Evolutionary conservation across 2,329 filamentous ascomycete genomes (phyloP).

Genomic region (Pestalotiopsis fici): DNA sequence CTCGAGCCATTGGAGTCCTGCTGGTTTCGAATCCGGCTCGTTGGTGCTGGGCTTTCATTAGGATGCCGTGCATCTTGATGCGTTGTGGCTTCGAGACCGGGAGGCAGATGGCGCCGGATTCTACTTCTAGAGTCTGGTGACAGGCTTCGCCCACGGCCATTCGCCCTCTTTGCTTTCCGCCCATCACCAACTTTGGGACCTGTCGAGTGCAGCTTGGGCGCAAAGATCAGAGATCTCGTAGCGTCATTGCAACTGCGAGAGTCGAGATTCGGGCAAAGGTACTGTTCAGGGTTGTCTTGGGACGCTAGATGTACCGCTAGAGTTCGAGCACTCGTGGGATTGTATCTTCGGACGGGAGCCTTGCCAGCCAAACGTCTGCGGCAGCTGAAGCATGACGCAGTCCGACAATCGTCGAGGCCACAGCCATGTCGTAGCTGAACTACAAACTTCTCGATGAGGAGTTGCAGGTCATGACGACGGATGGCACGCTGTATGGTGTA

Average conservation of each 20-base stretch:
- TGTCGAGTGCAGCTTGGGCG: constrained; percentile 30
- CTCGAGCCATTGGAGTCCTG: neutral
- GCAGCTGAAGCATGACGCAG: constrained; percentile 79
- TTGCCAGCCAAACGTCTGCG: constrained; percentile 67
- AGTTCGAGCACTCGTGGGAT: constrained; percentile 77
- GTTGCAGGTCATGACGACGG: constrained; percentile 65
- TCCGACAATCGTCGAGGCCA: constrained; percentile 66
- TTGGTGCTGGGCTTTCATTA: neutral
- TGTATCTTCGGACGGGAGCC: constrained; percentile 76
- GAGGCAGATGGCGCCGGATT: neutral
- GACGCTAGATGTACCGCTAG: constrained; percentile 80
- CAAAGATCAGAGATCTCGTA: constrained; percentile 48
- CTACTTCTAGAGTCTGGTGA: constrained; percentile 3
- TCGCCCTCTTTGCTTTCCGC: constrained; percentile 13
- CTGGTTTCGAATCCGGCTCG: neutral
- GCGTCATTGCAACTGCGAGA: constrained; percentile 44
- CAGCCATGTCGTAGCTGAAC: constrained; percentile 83
- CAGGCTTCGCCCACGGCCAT: constrained; percentile 1
- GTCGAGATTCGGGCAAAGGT: constrained; percentile 61
- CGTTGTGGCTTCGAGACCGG: neutral
- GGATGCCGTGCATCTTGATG: neutral
- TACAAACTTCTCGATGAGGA: constrained; percentile 73
- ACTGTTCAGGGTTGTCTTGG: constrained; percentile 73
- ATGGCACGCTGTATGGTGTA: constrained; percentile 63
- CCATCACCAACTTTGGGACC: constrained; percentile 16